Conservation (phyloP, 164 flowering plant species). For the Berberis vulgaris region DNA sequence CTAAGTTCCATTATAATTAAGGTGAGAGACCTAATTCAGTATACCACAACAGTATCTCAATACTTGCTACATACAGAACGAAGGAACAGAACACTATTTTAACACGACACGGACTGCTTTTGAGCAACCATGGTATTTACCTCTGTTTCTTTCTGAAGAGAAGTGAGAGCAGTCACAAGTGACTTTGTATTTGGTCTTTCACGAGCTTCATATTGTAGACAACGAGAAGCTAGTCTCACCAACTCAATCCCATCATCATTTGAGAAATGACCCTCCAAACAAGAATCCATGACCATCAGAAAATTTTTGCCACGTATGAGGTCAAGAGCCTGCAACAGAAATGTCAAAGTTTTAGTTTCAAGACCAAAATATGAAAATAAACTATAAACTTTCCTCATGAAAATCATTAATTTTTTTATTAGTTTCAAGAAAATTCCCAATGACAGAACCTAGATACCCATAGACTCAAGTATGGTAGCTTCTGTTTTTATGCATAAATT, state of each 20-base stretch:
- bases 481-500: too few relatives aligned
- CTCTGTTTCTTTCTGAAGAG: conserved; percentile 86
- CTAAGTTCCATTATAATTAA: too few relatives aligned
- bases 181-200: conserved; percentile 90
- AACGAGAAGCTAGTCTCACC: conserved; percentile 76
- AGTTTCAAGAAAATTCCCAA: too few relatives aligned
- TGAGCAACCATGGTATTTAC: conserved; percentile 18
- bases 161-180: conserved; percentile 52
- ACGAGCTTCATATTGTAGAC: conserved; percentile 87
- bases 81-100: background rate
- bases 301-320: conserved; percentile 83
- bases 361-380: background rate
- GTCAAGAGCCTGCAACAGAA: conserved; percentile 69
- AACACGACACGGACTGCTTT: background rate
- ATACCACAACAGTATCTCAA: too few relatives aligned
- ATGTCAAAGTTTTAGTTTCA: background rate
- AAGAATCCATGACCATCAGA: conserved; percentile 81
- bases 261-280: conserved; percentile 81
- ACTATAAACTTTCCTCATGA: too few relatives aligned
- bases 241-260: conserved; percentile 88
- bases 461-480: too few relatives aligned
- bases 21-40: too few relatives aligned
- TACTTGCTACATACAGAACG: too few relatives aligned
- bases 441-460: too few relatives aligned
- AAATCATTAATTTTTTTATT: too few relatives aligned